Evolutionary conservation across 371 early-diverging fungal genomes (phyloP).

Genomic region (Mortierella sp.): DNA sequence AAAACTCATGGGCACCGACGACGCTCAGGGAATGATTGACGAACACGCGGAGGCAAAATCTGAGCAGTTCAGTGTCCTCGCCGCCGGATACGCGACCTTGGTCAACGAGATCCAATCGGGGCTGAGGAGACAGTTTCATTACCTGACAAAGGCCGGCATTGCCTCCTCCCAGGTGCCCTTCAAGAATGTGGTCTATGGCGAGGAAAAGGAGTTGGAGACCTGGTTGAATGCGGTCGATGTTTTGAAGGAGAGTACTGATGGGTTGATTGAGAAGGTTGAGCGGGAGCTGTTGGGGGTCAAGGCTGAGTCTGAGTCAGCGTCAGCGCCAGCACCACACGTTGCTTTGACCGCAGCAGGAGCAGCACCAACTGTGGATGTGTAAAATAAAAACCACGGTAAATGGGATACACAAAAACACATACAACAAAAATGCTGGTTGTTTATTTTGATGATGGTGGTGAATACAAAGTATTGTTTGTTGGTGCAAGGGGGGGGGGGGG

Average conservation of each 20-base stretch:
- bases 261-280: conserved; percentile 40
- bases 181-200: conserved; percentile 55
- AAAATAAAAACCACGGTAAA: background rate
- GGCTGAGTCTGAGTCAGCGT: background rate
- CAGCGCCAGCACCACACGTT: background rate
- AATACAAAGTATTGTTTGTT: background rate
- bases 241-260: conserved; percentile 29
- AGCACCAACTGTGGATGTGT: background rate
- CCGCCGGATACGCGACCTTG: conserved; percentile 35
- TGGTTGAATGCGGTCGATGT: conserved; percentile 56
- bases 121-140: conserved; percentile 50
- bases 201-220: conserved; percentile 53
- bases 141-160: conserved; percentile 55
- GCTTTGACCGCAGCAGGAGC: background rate
- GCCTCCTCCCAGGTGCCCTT: conserved; percentile 52
- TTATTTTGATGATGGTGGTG: background rate
- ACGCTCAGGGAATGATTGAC: conserved; percentile 21
- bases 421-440: background rate
- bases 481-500: background rate
- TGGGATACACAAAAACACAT: background rate
- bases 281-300: conserved; percentile 11
- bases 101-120: conserved; percentile 53
- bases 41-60: conserved; percentile 28
- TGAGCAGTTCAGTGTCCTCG: conserved; percentile 32
- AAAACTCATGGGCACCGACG: conserved; percentile 15